Percentiles rank a stretch among this genome's conserved stretches.
Conservation (phyloP, 345 rosid genomes). For the Gossypium anomalum region DNA sequence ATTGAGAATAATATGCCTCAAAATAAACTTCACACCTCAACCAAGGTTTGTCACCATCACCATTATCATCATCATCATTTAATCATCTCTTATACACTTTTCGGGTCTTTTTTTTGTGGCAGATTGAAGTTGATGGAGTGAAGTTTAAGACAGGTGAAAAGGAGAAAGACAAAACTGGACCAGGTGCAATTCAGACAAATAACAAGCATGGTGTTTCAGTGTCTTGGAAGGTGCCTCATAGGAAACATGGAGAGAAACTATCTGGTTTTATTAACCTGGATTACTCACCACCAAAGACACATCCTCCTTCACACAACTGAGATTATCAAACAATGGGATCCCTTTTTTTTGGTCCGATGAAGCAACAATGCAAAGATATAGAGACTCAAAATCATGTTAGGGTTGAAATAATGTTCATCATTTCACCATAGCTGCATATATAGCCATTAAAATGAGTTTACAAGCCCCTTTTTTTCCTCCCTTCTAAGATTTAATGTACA, state of each 20-base stretch:
- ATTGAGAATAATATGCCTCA: slow-evolving; percentile 22
- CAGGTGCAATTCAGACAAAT: slow-evolving; percentile 20
- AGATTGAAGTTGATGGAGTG: slow-evolving; percentile 14
- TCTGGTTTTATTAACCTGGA: slow-evolving; percentile 71
- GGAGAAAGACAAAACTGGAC: slow-evolving; percentile 13
- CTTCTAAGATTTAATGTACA: slow-evolving; percentile 5
- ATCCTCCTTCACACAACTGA: slow-evolving; percentile 78
- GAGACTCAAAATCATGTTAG: slow-evolving; percentile 5
- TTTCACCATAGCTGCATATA: slow-evolving; percentile 1
- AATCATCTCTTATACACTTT: not conserved
- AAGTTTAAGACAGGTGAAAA: not conserved
- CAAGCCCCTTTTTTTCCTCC: not conserved
- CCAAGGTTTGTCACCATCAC: slow-evolving; percentile 22
- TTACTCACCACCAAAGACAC: slow-evolving; percentile 68
- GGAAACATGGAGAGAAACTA: slow-evolving; percentile 41
- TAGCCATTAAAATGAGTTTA: not conserved
- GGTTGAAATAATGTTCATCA: slow-evolving; percentile 15
- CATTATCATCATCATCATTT: not conserved
- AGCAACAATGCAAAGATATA: not conserved
- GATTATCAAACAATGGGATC: not conserved
- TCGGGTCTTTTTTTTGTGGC: not conserved
- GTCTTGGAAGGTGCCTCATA: slow-evolving; percentile 53
- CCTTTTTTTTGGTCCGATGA: not conserved
- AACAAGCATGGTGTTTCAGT: slow-evolving; percentile 32
- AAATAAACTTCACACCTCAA: slow-evolving; percentile 24